Evolutionary conservation across 495 filamentous ascomycete genomes (phyloP).

Genomic region (Lophiostoma macrostomum): DNA sequence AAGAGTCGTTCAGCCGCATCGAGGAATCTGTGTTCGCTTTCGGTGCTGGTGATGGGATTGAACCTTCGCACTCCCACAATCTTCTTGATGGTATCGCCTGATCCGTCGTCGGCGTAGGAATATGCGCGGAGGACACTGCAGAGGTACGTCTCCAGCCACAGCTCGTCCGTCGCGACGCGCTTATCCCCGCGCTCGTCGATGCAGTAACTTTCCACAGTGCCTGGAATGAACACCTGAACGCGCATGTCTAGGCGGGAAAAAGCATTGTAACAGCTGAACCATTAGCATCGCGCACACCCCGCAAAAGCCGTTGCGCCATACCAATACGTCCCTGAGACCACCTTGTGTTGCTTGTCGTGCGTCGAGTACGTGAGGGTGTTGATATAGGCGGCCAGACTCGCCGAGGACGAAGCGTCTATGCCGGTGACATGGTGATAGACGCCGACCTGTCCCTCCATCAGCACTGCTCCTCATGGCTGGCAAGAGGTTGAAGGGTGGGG

Average conservation of each 20-base stretch:
- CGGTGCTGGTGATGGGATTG: slow-evolving; percentile 95
- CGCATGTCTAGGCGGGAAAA: slow-evolving; percentile 98
- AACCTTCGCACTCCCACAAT: slow-evolving; percentile 93
- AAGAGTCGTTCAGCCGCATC: slow-evolving; percentile 93
- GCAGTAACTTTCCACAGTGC: slow-evolving; percentile 91
- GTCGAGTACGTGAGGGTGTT: slow-evolving; percentile 92
- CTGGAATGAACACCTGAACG: slow-evolving; percentile 93
- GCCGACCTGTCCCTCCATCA: slow-evolving; percentile 57
- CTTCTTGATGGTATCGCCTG: slow-evolving; percentile 84
- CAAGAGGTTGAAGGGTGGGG: background rate
- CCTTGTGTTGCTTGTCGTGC: slow-evolving; percentile 82
- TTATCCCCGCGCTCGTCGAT: slow-evolving; percentile 95
- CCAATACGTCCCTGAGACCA: slow-evolving; percentile 92
- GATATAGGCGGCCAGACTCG: slow-evolving; percentile 94
- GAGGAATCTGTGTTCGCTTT: slow-evolving; percentile 93
- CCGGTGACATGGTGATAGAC: slow-evolving; percentile 98
- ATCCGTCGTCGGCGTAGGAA: slow-evolving; percentile 92
- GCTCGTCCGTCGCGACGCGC: slow-evolving; percentile 80
- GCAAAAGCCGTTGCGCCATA: slow-evolving; percentile 40
- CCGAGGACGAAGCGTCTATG: slow-evolving; percentile 94
- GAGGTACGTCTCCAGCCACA: slow-evolving; percentile 97
- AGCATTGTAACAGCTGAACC: slow-evolving; percentile 91
- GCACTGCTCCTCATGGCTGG: slow-evolving; percentile 4
- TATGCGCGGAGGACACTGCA: slow-evolving; percentile 92
- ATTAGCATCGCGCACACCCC: slow-evolving; percentile 18